Conservation (phyloP, 176 grass and related monocot genomes). For the Bothriochloa decipiens region DNA sequence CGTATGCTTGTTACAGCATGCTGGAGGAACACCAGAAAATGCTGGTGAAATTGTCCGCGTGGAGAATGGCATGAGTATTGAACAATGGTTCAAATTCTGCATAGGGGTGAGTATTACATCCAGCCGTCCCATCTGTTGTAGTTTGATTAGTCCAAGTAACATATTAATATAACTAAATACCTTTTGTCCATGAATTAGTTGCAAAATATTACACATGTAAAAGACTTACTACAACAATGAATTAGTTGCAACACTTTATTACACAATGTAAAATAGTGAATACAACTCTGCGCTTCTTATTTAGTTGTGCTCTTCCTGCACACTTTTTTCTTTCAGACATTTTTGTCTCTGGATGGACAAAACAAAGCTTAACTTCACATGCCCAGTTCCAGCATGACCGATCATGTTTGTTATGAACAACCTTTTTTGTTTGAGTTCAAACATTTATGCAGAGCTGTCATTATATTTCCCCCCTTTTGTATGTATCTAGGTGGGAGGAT, state of each 20-base stretch:
- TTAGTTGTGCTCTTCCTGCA: background rate
- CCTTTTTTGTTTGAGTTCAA: conserved; percentile 9
- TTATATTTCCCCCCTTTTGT: conserved; percentile 14
- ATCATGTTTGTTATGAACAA: conserved; percentile 12
- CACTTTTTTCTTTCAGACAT: conserved; percentile 12
- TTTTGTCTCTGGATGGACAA: background rate
- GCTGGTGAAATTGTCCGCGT: conserved; percentile 82
- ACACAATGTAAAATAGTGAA: background rate
- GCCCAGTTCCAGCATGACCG: background rate
- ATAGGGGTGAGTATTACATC: conserved; percentile 64
- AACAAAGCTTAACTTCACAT: conserved; percentile 11
- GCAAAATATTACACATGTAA: background rate
- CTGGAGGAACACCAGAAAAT: conserved; percentile 66
- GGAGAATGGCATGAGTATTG: conserved; percentile 91
- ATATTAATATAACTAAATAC: conserved; percentile 6
- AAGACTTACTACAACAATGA: background rate
- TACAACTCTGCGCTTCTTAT: background rate
- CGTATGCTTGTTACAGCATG: conserved; percentile 68
- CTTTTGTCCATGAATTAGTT: conserved; percentile 30
- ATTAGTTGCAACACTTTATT: background rate
- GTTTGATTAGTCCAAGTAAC: conserved; percentile 1
- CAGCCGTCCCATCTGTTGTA: conserved; percentile 11
- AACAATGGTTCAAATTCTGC: conserved; percentile 72
- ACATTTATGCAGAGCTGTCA: background rate
- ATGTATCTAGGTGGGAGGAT: conserved; percentile 53